Evolutionary conservation across 257 asterid genomes (phyloP).

Genomic region (Solanum sparsipilum): DNA sequence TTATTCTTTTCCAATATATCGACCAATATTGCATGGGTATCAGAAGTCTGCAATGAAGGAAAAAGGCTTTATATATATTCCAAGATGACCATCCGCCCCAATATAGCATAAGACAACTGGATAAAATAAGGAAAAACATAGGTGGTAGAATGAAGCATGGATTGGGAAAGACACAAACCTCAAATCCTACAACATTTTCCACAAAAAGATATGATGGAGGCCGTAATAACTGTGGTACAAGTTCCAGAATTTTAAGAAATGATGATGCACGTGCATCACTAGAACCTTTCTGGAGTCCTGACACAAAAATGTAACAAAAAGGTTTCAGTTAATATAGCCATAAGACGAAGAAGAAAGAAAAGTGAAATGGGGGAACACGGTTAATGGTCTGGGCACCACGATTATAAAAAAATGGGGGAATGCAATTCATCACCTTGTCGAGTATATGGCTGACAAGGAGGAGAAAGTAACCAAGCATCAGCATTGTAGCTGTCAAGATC

Average conservation of each 20-base stretch:
- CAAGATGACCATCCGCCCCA: background rate
- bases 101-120: background rate
- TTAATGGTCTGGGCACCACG: background rate
- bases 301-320: background rate
- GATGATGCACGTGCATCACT: conserved; percentile 89
- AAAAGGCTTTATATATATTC: background rate
- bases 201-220: conserved; percentile 84
- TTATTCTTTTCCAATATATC: conserved; percentile 54
- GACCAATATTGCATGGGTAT: conserved; percentile 75
- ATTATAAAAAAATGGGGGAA: background rate
- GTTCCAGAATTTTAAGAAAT: conserved; percentile 71
- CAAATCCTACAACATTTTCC: conserved; percentile 98
- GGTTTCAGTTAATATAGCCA: background rate
- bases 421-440: conserved; percentile 60
- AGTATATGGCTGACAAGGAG: conserved; percentile 98
- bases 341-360: background rate
- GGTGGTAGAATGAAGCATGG: background rate
- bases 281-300: conserved; percentile 95
- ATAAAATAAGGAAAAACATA: background rate
- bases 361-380: background rate
- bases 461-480: conserved; percentile 85
- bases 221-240: conserved; percentile 50
- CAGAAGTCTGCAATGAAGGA: conserved; percentile 59
- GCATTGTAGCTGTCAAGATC: conserved; percentile 73
- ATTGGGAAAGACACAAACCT: conserved; percentile 37